Evolutionary conservation across 2,329 filamentous ascomycete genomes (phyloP).

Genomic region (Stagonosporopsis cucurbitacearum): DNA sequence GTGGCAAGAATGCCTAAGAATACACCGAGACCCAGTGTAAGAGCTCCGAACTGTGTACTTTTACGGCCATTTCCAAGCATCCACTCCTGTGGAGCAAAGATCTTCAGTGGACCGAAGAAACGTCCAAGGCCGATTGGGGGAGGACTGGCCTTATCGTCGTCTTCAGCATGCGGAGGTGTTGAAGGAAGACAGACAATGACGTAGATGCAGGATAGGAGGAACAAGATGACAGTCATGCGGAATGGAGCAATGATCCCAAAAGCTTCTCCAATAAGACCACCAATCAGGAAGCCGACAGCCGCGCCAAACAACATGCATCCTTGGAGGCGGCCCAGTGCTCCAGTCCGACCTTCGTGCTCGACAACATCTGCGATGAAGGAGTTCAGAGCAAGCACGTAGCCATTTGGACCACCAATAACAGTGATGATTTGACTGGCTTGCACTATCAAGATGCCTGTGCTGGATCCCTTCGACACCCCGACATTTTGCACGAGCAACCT

Average conservation of each 20-base stretch:
- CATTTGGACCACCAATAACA: constrained; percentile 70
- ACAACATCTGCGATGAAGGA: constrained; percentile 72
- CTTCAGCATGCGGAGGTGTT: constrained; percentile 44
- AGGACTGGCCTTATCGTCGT: constrained; percentile 29
- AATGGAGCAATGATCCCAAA: constrained; percentile 71
- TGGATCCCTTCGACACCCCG: constrained; percentile 68
- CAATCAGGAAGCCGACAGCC: constrained; percentile 68
- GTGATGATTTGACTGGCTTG: constrained; percentile 72
- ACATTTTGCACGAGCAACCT: constrained; percentile 69
- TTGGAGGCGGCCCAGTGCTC: constrained; percentile 69
- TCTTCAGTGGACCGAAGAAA: constrained; percentile 69
- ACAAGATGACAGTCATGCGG: constrained; percentile 66
- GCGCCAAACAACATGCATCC: constrained; percentile 72
- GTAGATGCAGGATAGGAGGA: constrained; percentile 53
- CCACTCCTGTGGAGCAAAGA: constrained; percentile 66
- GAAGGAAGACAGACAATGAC: constrained; percentile 57
- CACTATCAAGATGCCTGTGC: constrained; percentile 69
- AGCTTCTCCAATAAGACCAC: constrained; percentile 68
- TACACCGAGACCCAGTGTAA: constrained; percentile 69
- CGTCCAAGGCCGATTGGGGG: constrained; percentile 52
- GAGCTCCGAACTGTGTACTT: constrained; percentile 65
- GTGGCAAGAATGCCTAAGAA: constrained; percentile 73
- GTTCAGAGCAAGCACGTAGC: constrained; percentile 73
- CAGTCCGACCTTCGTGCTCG: constrained; percentile 65
- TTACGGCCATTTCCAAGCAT: constrained; percentile 58